A percentile compares a stretch with the other conserved stretches of the same genome.
Conservation (phyloP, 108 stramenopile species). For the Cyclotella baltica region DNA sequence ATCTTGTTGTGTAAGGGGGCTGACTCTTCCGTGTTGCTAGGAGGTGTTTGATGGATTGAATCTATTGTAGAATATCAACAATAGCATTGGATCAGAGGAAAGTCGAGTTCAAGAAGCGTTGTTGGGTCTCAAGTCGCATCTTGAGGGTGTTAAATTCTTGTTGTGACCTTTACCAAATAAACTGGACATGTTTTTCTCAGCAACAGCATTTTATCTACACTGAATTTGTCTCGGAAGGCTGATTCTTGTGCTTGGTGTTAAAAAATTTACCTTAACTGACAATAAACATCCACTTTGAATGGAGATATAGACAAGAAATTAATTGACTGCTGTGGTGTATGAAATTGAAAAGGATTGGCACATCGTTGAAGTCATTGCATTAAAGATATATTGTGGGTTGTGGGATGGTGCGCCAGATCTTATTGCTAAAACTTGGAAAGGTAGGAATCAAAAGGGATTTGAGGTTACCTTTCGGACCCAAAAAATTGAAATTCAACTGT, state of each 20-base stretch:
- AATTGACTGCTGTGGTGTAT: constrained; percentile 72
- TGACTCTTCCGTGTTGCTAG: constrained; percentile 91
- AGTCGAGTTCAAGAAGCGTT: constrained; percentile 65
- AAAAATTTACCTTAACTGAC: constrained; percentile 81
- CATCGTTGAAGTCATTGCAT: constrained; percentile 96
- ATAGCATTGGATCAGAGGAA: constrained; percentile 27
- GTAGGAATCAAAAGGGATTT: constrained; percentile 85
- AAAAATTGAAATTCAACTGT: not conserved
- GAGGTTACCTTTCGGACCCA: not conserved
- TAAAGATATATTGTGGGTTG: constrained; percentile 87
- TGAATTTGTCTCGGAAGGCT: constrained; percentile 91
- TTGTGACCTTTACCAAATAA: not conserved
- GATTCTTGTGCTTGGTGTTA: constrained; percentile 92
- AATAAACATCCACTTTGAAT: constrained; percentile 83
- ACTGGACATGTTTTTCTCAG: too few species aligned
- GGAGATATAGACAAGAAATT: constrained; percentile 71
- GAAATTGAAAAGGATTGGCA: constrained; percentile 86
- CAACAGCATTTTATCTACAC: not conserved
- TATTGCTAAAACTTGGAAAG: constrained; percentile 84
- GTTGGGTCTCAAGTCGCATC: constrained; percentile 77
- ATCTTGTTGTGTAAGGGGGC: constrained; percentile 93
- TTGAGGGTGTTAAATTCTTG: constrained; percentile 57
- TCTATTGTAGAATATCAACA: constrained; percentile 20
- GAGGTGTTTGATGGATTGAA: constrained; percentile 48
- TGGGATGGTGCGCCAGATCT: constrained; percentile 95